Evolutionary conservation across 768 basidiomycete genomes (phyloP), one percentile per base, ranked within the genome.

Genomic region (Guyanaporus albipodus): DNA sequence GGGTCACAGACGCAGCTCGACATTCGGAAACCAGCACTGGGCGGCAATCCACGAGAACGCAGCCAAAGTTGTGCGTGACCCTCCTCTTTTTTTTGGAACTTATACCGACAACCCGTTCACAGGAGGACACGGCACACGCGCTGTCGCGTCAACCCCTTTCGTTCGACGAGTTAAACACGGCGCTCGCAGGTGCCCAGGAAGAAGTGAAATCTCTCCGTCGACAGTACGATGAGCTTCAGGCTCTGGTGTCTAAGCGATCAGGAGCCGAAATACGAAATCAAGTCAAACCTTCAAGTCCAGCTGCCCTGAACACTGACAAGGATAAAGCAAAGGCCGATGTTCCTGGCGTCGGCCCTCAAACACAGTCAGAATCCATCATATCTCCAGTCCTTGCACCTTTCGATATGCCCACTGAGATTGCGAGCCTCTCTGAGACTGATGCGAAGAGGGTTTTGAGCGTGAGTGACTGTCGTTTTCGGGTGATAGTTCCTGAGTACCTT

Each of bases 201-300:
- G 66, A 66, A 42, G 59, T 67, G 11, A 35, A 29, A 23, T 33
- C 54, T 8, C 63, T 66, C 19, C 63, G 59, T 12, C 52, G 39
- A 22, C 49, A 49, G 45, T 66, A 66, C 37, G 63, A 63, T 8
- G 44, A 49, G n/a, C 61, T 66, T 4, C 52, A 45, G 6, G 32
- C 35, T 2, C 24, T 56, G 21, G 52, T 67, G 6, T 29, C 51
- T 10, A 50, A 55, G 48, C 47, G 53, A 14, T 42, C 45, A 28
- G 44, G 44, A 46, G 38, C 45, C 29, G 36, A 41, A 34, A 34
- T 21, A 35, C 31, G 42, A 19, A 32, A 44, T n/a, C 44, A 22
- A 27, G 33, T 12, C 22, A 37, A 38, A 19, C n/a, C 17, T n/a
- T 8, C 45, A 15, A 24, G 14, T 7, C 18, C n/a, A 10, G 34